Evolutionary conservation across 306 rosid genomes (phyloP), one percentile per base, ranked within the genome.

Genomic region (Vicia faba): DNA sequence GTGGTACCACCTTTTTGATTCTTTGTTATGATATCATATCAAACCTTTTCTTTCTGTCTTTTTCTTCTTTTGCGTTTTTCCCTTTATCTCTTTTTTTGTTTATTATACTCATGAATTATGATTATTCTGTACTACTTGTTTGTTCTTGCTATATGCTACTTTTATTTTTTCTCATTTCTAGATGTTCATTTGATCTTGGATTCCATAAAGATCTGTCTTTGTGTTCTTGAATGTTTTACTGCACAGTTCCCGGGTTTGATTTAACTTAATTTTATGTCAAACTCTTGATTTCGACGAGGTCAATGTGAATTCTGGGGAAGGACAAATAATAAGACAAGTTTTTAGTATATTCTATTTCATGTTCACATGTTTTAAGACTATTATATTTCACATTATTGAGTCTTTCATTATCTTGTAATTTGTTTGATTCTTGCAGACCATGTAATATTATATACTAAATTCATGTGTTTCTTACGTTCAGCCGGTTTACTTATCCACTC

Each of bases 11-110:
- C 33, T 71, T 73, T 70, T 76, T 72, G 67, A 56, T 73, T 74
- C 74, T 72, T 56, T 72, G 75, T 79, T 73, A 88, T 81, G 75
- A 45, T 69, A 70, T 60, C 81, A 78, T 64, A 69, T 61, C 50
- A 39, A 1, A 40, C 68, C 59, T 69, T 83, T 78, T 55, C 60
- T 75, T 80, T 83, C 72, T 59, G 86, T 79, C 93, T 71, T 81
- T 88, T 84, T 84, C 86, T 79, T 75, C 90, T 86, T 86, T 86
- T 74, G 25, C 64, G 29, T 44, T 81, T 58, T 79, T 82, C 73
- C 63, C 80, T 78, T 72, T 80, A 57, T 63, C 79, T 79, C 78
- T 75, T 75, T 33, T 9, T 33, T 33, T 33, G 59, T 70, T 62
- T 68, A 35, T 67, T 13, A 13, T 59, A 36, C 48, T 29, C 10